Base-by-base conservation (phyloP, 2,329 filamentous ascomycete genomes). In the Phyllosticta citrichinensis region DNA sequence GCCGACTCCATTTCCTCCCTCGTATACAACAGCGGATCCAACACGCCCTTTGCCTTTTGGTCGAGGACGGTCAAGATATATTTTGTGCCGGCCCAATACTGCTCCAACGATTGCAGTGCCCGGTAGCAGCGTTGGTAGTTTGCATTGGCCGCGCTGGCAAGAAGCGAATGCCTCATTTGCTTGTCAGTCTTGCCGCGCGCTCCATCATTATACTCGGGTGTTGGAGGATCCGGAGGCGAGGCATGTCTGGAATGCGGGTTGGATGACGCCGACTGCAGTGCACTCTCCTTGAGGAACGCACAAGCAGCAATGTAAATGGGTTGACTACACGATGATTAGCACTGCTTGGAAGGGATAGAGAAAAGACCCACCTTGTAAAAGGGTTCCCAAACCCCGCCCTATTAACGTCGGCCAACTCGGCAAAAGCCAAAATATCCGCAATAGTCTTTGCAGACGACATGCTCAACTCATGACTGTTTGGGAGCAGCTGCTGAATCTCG, bases 361-460 rank as follows among this genome's bases (percentile, higher is more conserved):
- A n/a, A n/a, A n/a, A n/a, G n/a, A 10, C 6, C 19, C 6, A 74
- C 73, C 73, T 77, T 0, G 89, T 94, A 65, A 96, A 96, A 0
- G 91, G 91, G 63, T 94, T 96, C 1, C 90, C 89, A 35, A 92
- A 87, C 61, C 92, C 90, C 66, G 90, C 92, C 71, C 89, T 91
- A 5, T 40, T 40, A 0, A 88, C 85, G 70, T 95, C 89, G 57
- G 94, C 89, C 10, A 95, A 76, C 69, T 95, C 89, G 0, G 90
- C 89, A 71, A 95, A 95, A 0, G 88, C 87, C 9, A 95, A 75
- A 17, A 96, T 96, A 67, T 96, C 91, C 35, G 89, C 90, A 63
- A 96, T 94, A 0, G 91, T 95, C 76, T 95, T 96, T 12, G 91
- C 91, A 24, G 89, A 93, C 14, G 88, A 92, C 87, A 93, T 92